Conservation (phyloP, 1,284 basidiomycete species). For the Leccinum subrobustum region DNA sequence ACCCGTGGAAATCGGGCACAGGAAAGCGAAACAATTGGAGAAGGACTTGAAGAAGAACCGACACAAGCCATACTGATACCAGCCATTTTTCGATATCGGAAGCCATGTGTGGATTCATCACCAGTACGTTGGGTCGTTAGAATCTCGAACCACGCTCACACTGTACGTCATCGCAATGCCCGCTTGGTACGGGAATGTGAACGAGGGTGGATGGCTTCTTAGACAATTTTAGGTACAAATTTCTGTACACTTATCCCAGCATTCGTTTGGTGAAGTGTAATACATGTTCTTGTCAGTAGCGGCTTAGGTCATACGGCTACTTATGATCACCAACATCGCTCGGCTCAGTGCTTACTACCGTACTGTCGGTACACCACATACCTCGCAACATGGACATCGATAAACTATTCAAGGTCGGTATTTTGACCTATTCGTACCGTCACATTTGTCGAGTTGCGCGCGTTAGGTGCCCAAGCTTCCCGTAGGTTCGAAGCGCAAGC, state of each 20-base stretch:
- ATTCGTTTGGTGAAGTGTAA: constrained; percentile 5
- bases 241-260: background rate
- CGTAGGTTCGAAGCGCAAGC: constrained; percentile 67
- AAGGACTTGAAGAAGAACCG: constrained; percentile 81
- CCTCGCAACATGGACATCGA: constrained; percentile 67
- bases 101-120: constrained; percentile 9
- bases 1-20: constrained; percentile 90
- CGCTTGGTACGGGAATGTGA: constrained; percentile 5
- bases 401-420: constrained; percentile 73
- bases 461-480: constrained; percentile 70
- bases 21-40: constrained; percentile 82
- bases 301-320: background rate
- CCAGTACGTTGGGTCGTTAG: constrained; percentile 30
- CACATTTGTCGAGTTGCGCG: constrained; percentile 1
- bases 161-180: constrained; percentile 11
- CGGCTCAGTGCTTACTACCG: background rate
- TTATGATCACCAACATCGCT: background rate
- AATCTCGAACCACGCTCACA: constrained; percentile 22
- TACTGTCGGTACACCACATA: background rate
- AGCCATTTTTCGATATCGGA: background rate
- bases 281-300: background rate
- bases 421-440: constrained; percentile 1
- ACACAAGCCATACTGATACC: constrained; percentile 64
- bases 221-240: background rate
- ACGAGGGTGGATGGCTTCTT: constrained; percentile 8